These are phyloP conservation scores for Heliamphora exappendiculata DNA, from an alignment of 148 eudicot species.

Conservation along the genomic window DNA sequence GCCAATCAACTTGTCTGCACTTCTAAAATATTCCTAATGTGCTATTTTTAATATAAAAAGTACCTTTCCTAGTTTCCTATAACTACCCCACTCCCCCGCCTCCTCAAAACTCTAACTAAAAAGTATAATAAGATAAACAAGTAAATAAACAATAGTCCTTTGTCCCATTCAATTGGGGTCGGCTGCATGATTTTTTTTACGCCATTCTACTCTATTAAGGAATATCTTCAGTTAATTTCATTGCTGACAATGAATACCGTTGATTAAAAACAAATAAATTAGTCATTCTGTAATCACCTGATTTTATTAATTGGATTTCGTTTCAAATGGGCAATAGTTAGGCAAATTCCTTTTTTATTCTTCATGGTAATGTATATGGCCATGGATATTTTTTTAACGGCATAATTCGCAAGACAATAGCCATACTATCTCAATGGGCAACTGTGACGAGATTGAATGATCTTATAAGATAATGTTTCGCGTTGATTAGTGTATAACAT, in stretches of 20 bases:
- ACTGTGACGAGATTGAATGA: background rate
- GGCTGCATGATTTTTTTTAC: too few relatives aligned
- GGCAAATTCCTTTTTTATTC: background rate
- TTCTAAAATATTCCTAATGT: slow-evolving; percentile 5
- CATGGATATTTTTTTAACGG: too few relatives aligned
- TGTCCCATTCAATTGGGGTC: too few relatives aligned
- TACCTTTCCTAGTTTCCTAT: too few relatives aligned
- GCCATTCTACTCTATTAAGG: too few relatives aligned
- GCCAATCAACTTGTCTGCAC: background rate
- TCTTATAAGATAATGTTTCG: background rate
- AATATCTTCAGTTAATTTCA: too few relatives aligned
- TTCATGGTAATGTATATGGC: background rate
- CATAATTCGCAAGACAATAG: background rate
- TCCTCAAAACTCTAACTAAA: background rate
- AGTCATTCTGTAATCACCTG: background rate
- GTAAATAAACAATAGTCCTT: background rate
- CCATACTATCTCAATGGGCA: background rate
- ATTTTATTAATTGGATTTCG: background rate
- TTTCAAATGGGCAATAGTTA: background rate
- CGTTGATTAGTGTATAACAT: background rate
- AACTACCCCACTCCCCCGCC: too few relatives aligned
- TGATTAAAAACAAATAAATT: background rate
- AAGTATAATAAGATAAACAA: background rate
- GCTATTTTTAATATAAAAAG: background rate
- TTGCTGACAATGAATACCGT: background rate